A percentile compares a stretch with the other conserved stretches of the same genome.
These are phyloP conservation scores for Wallacemonas rigidus DNA, from an alignment of 208 protist genomes.

Conservation along the genomic window DNA sequence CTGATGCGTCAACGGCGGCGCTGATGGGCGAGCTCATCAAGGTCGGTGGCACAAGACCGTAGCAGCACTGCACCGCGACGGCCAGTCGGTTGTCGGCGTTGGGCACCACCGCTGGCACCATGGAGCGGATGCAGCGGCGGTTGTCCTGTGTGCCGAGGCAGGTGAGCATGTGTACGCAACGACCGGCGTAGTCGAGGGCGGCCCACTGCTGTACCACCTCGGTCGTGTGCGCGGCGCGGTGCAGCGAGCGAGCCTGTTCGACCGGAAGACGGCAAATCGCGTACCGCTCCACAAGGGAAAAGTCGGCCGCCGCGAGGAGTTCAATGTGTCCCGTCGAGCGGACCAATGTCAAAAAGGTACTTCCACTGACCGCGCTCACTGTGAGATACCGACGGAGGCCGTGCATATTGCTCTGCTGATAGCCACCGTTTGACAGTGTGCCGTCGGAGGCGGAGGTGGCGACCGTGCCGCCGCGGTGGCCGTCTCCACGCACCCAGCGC, in stretches of 20 bases:
- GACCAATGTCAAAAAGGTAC: slow-evolving; percentile 49
- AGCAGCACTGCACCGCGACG: slow-evolving; percentile 48
- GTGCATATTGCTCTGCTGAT: too few species aligned
- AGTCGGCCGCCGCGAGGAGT: slow-evolving; percentile 45
- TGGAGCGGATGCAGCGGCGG: slow-evolving; percentile 47
- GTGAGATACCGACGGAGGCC: slow-evolving; percentile 39
- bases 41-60: slow-evolving; percentile 47
- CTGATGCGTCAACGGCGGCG: slow-evolving; percentile 42
- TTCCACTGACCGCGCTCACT: slow-evolving; percentile 68
- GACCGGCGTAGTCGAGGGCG: slow-evolving; percentile 17
- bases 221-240: slow-evolving; percentile 16
- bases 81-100: slow-evolving; percentile 28
- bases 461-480: slow-evolving; percentile 10
- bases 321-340: slow-evolving; percentile 72
- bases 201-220: slow-evolving; percentile 47
- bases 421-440: too few species aligned
- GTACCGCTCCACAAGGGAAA: slow-evolving; percentile 28
- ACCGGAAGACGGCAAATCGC: slow-evolving; percentile 46
- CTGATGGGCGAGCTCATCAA: slow-evolving; percentile 49
- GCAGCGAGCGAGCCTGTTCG: slow-evolving; percentile 21
- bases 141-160: slow-evolving; percentile 43
- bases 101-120: slow-evolving; percentile 39
- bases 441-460: background rate
- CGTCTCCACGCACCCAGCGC: slow-evolving; percentile 13
- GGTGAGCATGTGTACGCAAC: slow-evolving; percentile 63